Conservation (phyloP, 768 basidiomycete genomes). For the Boletus sp. region DNA sequence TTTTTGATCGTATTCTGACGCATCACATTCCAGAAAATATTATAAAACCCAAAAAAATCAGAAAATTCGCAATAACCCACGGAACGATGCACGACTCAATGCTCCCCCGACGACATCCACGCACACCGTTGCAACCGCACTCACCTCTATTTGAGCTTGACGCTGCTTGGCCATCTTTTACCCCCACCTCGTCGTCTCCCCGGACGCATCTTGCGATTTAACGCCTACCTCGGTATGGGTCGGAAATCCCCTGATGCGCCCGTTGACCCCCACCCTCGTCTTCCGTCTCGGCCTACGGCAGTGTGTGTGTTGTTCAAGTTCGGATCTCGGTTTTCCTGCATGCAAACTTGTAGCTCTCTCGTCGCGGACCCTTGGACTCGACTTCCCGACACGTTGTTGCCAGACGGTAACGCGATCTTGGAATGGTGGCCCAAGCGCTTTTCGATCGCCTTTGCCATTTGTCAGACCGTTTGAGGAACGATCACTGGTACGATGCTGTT, state of each 20-base stretch:
- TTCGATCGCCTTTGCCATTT: background rate
- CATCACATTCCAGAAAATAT: background rate
- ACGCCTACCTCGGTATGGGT: too few relatives aligned
- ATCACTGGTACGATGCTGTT: background rate
- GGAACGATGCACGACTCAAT: too few relatives aligned
- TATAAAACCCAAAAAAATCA: constrained; percentile 1
- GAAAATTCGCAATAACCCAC: background rate
- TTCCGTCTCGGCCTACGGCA: background rate
- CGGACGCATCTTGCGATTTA: background rate
- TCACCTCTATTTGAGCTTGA: background rate
- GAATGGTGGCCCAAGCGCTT: background rate
- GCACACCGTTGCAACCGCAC: too few relatives aligned
- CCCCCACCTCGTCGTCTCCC: background rate
- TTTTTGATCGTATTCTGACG: background rate
- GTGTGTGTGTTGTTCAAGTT: background rate
- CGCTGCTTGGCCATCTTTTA: background rate
- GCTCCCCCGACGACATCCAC: too few relatives aligned
- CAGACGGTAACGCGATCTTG: background rate
- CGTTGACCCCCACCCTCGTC: background rate
- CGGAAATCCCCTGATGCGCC: too few relatives aligned
- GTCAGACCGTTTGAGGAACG: background rate
- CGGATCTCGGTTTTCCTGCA: background rate
- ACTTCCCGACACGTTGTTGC: background rate
- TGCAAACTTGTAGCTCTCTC: background rate
- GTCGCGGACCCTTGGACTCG: background rate